Evolutionary conservation across 2,329 filamentous ascomycete genomes (phyloP).

Genomic region (Emmonsia crescens): DNA sequence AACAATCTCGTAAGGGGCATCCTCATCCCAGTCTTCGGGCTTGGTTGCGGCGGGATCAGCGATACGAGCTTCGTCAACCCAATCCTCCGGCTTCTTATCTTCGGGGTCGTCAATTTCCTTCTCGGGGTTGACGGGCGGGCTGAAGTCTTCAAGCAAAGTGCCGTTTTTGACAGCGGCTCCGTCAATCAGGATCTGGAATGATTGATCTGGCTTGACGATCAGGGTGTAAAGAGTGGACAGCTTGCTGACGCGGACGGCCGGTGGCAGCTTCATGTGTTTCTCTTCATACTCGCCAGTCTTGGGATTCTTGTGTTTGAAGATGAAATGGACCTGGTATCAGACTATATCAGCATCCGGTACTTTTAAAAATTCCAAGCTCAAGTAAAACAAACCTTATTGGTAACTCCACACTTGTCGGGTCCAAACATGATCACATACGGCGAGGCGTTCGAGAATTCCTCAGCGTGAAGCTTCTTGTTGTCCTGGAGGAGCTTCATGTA

Average conservation of each 20-base stretch:
- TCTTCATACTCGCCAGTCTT: constrained; percentile 99
- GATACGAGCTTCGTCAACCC: constrained; percentile 91
- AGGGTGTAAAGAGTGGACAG: constrained; percentile 91
- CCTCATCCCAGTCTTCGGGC: constrained; percentile 98
- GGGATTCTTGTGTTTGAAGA: constrained; percentile 99
- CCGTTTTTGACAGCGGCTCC: constrained; percentile 80
- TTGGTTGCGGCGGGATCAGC: constrained; percentile 86
- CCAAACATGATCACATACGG: constrained; percentile 99
- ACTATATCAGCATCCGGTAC: constrained; percentile 6
- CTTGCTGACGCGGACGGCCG: constrained; percentile 81
- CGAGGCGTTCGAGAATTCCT: constrained; percentile 95
- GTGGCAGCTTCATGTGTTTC: constrained; percentile 86
- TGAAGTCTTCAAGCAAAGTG: constrained; percentile 87
- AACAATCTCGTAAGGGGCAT: constrained; percentile 90
- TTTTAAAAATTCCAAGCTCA: constrained; percentile 4
- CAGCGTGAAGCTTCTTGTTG: constrained; percentile 90
- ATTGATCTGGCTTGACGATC: constrained; percentile 93
- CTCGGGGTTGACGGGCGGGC: constrained; percentile 80
- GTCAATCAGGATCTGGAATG: constrained; percentile 84
- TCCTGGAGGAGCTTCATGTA: constrained; percentile 99
- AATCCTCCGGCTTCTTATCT: constrained; percentile 87
- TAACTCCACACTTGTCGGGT: constrained; percentile 96
- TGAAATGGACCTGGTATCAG: constrained; percentile 59
- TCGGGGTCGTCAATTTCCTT: constrained; percentile 92
- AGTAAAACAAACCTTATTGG: constrained; percentile 68